Base-by-base conservation (phyloP, 169 alveolate species). In the Toxoplasma gondii region DNA sequence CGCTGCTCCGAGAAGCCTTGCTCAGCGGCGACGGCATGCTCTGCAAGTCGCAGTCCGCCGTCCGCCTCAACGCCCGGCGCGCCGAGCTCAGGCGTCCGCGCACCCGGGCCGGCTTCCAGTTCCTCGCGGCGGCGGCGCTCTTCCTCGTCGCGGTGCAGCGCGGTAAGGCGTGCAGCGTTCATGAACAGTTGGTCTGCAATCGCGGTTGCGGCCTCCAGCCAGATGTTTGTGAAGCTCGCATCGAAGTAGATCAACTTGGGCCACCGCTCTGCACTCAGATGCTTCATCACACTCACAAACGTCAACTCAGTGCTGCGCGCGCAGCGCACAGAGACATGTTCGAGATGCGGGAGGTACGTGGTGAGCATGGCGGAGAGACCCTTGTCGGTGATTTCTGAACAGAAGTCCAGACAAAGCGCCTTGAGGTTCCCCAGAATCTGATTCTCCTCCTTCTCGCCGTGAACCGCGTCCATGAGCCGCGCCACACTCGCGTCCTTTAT, bases 301-400 rank as follows among this genome's bases (percentile, higher is more conserved):
- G 98, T 96, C 38, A 97, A 43, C 70, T 97, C 95, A 94, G 97
- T 96, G 88, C 97, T 97, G 38, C 99, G 91, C 70, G 97, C 98
- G 92, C 99, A 97, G 53, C 97, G 96, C 53, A 97, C 92, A 90
- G 98, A 96, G 58, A 97, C 96, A 69, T 95, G 96, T 88, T 97
- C 97, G 44, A 97, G 96, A 54, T 96, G 93, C 27, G 99, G 99
- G 80, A 97, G 95, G 49, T 97, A 95, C 4, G 98, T 97, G 58
- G 97, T 96, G 34, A 97, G 98, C 97, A 97, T 92, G 36, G 98
- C 97, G 70, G 97, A 98, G 58, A 97, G 96, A 2, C 97, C 98
- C 91, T 97, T 97, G 90, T 97, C 98, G 10, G 98, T 97, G 70
- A 97, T 86, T 64, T 97, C 97, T 93, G 97, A 96, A 96, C 99